Evolutionary conservation across 441 rosid species (phyloP), one percentile per base, ranked within the genome.

Genomic region (Erodium moschatum): DNA sequence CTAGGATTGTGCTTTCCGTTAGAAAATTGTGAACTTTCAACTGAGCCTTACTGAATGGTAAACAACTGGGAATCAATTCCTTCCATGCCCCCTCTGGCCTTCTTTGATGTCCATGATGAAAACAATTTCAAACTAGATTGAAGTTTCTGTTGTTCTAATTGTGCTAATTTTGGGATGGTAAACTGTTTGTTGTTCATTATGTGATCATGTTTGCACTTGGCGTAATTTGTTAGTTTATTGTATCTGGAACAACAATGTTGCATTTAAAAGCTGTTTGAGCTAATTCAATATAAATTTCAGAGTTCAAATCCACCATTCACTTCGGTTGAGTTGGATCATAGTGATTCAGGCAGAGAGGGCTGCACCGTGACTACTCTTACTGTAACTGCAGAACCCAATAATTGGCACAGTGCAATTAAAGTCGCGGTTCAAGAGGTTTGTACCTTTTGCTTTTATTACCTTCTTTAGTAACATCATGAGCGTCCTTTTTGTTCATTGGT

Each of bases 291-390:
- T 19, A 75, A 72, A 69, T 89, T 78, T 74, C 92, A 91, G 99
- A 95, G 97, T 86, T 95, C 99, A 66, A 90, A 95, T 80, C 99
- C 97, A 0, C 99, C 97, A 13, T 95, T 91, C 82, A 91, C 99
- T n/a, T 95, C 97, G 44, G 90, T 95, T 74, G 99, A 95, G 82
- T 80, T 95, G 85, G 99, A 95, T 82, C 99, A 95, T 81, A 91
- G 99, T 77, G 99, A 95, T 78, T 95, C 99, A 8, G 99, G 99
- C 78, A 88, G 99, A 82, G 97, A 95, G 83, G 96, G 96, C 66
- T 95, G 99, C 87, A 95, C 97, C 38, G 99, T 95, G 67, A 95
- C 99, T 50, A 95, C 99, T 72, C 97, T 95, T 70, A 95, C 99
- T 62, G 91, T 95, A 42, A 87, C 97, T 19, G 99, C 99, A 69